phyloP scores from a whole-genome alignment of 1,284 basidiomycete genomes.

The Ustilago sp. region DNA sequence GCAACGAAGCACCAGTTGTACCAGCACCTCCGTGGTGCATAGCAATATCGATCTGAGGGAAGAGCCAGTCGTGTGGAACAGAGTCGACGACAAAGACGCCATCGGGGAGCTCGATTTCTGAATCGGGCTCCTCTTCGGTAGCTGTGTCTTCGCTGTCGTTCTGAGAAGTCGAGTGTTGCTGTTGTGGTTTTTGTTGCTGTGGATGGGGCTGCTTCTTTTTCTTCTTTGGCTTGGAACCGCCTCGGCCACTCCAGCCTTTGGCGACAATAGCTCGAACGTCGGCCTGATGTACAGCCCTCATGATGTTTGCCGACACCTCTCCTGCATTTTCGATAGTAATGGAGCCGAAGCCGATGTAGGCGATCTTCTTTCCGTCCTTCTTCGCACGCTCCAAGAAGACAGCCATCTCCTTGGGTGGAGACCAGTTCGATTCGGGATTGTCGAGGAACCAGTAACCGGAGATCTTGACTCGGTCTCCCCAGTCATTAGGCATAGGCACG shows the following conservation, averaged over 20 bases:
- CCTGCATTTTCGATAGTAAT: conserved; percentile 69
- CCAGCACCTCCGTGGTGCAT: conserved; percentile 79
- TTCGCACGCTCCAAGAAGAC: conserved; percentile 75
- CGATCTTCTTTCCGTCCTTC: conserved; percentile 73
- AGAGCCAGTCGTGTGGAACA: conserved; percentile 57
- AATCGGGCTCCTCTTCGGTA: conserved; percentile 41
- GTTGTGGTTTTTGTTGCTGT: conserved; percentile 7
- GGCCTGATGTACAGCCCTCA: conserved; percentile 54
- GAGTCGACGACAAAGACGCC: conserved; percentile 63
- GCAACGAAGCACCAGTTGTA: conserved; percentile 73
- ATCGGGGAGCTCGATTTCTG: conserved; percentile 67
- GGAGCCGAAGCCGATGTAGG: conserved; percentile 69
- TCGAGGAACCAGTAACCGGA: conserved; percentile 65
- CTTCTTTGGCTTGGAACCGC: conserved; percentile 40
- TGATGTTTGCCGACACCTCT: conserved; percentile 67
- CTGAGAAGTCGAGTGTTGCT: conserved; percentile 6
- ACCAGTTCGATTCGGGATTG: conserved; percentile 74
- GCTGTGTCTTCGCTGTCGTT: conserved; percentile 28
- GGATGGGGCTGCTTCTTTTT: conserved; percentile 19
- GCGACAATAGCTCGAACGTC: conserved; percentile 65
- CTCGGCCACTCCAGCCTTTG: conserved; percentile 65
- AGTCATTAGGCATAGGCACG: conserved; percentile 62
- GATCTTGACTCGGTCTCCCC: conserved; percentile 57
- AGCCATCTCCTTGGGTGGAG: conserved; percentile 73
- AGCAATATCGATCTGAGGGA: conserved; percentile 46